Evolutionary conservation across 2,329 filamentous ascomycete genomes (phyloP).

Genomic region (Colletotrichum sp.): DNA sequence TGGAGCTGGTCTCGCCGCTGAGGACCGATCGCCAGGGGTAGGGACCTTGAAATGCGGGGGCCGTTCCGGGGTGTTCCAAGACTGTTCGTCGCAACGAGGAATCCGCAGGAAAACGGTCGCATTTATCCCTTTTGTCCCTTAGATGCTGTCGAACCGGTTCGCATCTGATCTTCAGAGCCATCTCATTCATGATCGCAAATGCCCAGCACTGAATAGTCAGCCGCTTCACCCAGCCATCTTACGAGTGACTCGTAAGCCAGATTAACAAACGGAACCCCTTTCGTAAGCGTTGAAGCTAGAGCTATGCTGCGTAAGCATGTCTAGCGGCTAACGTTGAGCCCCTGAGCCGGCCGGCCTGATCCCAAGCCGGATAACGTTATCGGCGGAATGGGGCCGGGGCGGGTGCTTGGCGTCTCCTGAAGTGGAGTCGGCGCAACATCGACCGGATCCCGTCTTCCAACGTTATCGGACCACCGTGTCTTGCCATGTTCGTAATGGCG

Average conservation of each 20-base stretch:
- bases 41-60: not conserved
- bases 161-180: not conserved
- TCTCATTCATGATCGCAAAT: not conserved
- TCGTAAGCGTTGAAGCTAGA: not conserved
- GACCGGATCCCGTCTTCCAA: not conserved
- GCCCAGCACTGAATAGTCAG: not conserved
- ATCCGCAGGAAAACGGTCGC: not conserved
- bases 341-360: not conserved
- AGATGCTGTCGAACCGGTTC: not conserved
- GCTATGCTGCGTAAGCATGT: not conserved
- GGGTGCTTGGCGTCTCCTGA: not conserved
- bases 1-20: not conserved
- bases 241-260: not conserved
- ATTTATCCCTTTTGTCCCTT: not conserved
- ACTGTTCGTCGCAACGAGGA: not conserved
- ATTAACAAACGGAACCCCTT: not conserved
- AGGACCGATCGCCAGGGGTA: not conserved
- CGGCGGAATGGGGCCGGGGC: not conserved
- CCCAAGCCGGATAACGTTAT: not conserved
- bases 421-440: not conserved
- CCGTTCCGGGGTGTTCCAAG: not conserved
- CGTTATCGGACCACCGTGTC: not conserved
- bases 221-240: not conserved
- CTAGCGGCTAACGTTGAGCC: not conserved
- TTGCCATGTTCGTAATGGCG: fast-evolving